Evolutionary conservation across 2,329 filamentous ascomycete genomes (phyloP).

Genomic region (Penicillium italicum): DNA sequence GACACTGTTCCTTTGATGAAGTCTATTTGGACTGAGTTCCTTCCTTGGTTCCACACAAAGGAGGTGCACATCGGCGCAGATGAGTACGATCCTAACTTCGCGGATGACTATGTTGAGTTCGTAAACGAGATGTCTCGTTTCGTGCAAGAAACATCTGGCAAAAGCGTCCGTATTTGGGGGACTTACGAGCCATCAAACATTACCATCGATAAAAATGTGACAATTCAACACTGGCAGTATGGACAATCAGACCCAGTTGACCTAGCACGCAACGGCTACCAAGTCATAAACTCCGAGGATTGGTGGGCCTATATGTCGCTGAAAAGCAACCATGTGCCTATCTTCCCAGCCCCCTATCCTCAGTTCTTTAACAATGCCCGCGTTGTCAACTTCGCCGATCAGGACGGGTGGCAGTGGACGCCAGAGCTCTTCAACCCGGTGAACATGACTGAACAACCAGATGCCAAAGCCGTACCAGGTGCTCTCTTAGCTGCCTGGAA

Average conservation of each 20-base stretch:
- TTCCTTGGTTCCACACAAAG: constrained; percentile 56
- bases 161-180: constrained; percentile 55
- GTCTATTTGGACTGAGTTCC: constrained; percentile 53
- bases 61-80: constrained; percentile 56
- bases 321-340: constrained; percentile 54
- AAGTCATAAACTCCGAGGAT: constrained; percentile 54
- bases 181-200: constrained; percentile 48
- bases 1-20: constrained; percentile 54
- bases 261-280: constrained; percentile 48
- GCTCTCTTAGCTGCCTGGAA: constrained; percentile 54
- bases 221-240: constrained; percentile 56
- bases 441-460: constrained; percentile 49
- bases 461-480: constrained; percentile 44
- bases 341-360: constrained; percentile 48
- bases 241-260: constrained; percentile 52
- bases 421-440: constrained; percentile 51
- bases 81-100: constrained; percentile 49
- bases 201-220: constrained; percentile 46
- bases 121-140: constrained; percentile 52
- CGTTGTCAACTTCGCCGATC: constrained; percentile 50
- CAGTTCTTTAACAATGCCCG: constrained; percentile 47
- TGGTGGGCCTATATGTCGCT: constrained; percentile 54
- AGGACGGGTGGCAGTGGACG: constrained; percentile 44
- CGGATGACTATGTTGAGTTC: constrained; percentile 51
- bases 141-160: constrained; percentile 42